These are phyloP conservation scores for Neurospora sp. DNA, from an alignment of 495 filamentous ascomycete genomes.

Conservation along the genomic window DNA sequence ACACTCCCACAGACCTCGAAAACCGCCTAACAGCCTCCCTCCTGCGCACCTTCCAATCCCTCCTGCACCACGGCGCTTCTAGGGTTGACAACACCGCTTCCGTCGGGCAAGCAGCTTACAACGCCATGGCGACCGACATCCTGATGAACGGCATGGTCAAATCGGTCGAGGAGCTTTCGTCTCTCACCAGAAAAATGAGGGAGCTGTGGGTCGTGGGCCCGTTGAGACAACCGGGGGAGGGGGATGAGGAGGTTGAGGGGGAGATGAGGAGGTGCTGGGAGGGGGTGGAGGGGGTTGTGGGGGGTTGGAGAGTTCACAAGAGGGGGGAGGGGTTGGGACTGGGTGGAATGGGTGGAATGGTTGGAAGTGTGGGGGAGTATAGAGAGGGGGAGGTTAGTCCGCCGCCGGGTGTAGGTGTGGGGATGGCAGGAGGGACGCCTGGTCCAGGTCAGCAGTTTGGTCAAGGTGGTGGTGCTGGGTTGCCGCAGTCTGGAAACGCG, in stretches of 20 bases:
- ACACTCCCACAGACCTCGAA: conserved; percentile 14
- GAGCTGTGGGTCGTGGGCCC: conserved; percentile 35
- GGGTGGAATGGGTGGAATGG: too few relatives aligned
- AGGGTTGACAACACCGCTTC: conserved; percentile 16
- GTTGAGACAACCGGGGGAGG: conserved; percentile 24
- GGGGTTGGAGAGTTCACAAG: not conserved
- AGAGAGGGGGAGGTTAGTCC: not conserved
- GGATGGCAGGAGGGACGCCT: too few relatives aligned
- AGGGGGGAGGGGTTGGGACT: not conserved
- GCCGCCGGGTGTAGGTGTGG: too few relatives aligned
- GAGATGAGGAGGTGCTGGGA: conserved; percentile 12
- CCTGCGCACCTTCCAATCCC: conserved; percentile 25
- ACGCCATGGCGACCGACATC: conserved; percentile 29
- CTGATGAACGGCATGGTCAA: conserved; percentile 24
- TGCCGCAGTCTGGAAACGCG: not conserved
- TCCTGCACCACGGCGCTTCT: conserved; percentile 22
- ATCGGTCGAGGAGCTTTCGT: conserved; percentile 25
- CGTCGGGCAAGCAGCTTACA: conserved; percentile 26
- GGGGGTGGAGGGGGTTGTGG: not conserved
- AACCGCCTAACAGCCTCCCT: conserved; percentile 30
- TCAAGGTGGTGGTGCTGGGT: not conserved
- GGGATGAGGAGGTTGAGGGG: conserved; percentile 20
- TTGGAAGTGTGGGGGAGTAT: not conserved
- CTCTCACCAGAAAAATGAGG: conserved; percentile 31
- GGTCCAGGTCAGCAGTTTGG: too few relatives aligned